Percentiles rank a stretch among this genome's conserved stretches.
Conservation (phyloP, 2,329 filamentous ascomycete genomes). For the Xylaria arbuscula region DNA sequence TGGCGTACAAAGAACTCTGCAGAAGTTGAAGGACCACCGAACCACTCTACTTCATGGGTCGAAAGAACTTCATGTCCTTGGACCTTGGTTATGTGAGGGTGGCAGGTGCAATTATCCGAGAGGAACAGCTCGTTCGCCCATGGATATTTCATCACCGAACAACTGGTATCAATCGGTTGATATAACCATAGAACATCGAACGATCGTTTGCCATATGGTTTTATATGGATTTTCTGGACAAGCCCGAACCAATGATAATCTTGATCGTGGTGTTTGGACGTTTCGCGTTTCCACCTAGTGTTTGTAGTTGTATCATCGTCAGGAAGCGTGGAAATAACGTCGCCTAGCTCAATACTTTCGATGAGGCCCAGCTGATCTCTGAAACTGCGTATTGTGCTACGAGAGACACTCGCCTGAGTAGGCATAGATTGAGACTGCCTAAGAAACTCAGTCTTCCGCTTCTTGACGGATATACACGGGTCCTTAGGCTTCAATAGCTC, state of each 20-base stretch:
- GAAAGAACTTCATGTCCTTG: slow-evolving; percentile 65
- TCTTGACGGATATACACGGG: slow-evolving; percentile 45
- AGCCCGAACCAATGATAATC: slow-evolving; percentile 75
- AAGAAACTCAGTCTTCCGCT: slow-evolving; percentile 48
- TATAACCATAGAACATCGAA: slow-evolving; percentile 82
- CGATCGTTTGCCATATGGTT: slow-evolving; percentile 51
- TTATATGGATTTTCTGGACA: slow-evolving; percentile 66
- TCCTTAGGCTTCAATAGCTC: slow-evolving; percentile 58
- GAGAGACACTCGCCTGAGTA: slow-evolving; percentile 1
- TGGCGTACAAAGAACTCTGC: slow-evolving; percentile 76
- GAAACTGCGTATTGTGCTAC: slow-evolving; percentile 8
- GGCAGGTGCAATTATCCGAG: slow-evolving; percentile 79
- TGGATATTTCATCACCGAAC: slow-evolving; percentile 74
- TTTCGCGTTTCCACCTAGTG: slow-evolving; percentile 67
- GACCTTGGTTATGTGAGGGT: slow-evolving; percentile 55
- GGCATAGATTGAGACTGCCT: slow-evolving; percentile 27
- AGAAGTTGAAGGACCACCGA: slow-evolving; percentile 58
- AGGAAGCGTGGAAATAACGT: slow-evolving; percentile 61
- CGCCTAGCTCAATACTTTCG: slow-evolving; percentile 56
- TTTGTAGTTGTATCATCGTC: slow-evolving; percentile 60
- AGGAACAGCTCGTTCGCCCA: slow-evolving; percentile 80
- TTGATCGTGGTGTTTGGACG: slow-evolving; percentile 55
- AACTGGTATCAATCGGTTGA: slow-evolving; percentile 75
- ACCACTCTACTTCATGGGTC: slow-evolving; percentile 69
- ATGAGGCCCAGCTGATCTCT: slow-evolving; percentile 41